Base-by-base conservation (phyloP, 1,284 basidiomycete genomes). In the Sporisorium exsertum region DNA sequence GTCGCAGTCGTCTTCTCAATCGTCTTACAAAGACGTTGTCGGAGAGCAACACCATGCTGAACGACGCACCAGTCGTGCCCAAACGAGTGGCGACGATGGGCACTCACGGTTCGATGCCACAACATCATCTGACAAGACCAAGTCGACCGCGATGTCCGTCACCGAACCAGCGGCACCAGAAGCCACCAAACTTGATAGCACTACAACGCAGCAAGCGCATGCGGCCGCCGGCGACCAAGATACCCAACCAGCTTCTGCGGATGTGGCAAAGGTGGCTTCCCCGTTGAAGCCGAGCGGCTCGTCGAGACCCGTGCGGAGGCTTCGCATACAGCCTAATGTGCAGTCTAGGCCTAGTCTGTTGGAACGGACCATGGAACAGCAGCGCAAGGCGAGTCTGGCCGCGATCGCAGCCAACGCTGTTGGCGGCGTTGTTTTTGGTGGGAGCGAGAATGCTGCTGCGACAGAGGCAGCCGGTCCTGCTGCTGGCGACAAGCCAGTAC, bases 281-380 rank as follows among this genome's bases (percentile, higher is more conserved):
- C 20, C 35, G 2, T 46, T 32, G 3, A 27, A 29, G 12, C 50
- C 32, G n/a, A 51, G 40, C 13, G 63, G 55, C n/a, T 27, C 35
- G 10, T 46, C 40, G 6, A 50, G 69, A 24, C 69, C 63, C 2
- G 43, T 54, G 40, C 58, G 69, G 16, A 58, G 49, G 46, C 63
- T 72, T 32, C 63, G 63, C 5, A 72, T 72, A 22, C 55, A 65
- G 32, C 69, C 69, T 46, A 72, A 72, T 13, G 52, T 63, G 9
- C 69, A 72, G 56, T 65, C 69, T 3, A n/a, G 69, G 8, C 63
- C 49, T 2, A 72, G 69, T 35, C 51, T 72, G 13, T 37, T 72
- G 24, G 63, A 72, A n/a, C 35, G 24, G 51, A 72, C 69, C 0
- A 72, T 65, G 63, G 56, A 72, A 15, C 53, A 72, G 42, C 59